Conservation (phyloP, 441 rosid genomes). For the Brassica balearica region DNA sequence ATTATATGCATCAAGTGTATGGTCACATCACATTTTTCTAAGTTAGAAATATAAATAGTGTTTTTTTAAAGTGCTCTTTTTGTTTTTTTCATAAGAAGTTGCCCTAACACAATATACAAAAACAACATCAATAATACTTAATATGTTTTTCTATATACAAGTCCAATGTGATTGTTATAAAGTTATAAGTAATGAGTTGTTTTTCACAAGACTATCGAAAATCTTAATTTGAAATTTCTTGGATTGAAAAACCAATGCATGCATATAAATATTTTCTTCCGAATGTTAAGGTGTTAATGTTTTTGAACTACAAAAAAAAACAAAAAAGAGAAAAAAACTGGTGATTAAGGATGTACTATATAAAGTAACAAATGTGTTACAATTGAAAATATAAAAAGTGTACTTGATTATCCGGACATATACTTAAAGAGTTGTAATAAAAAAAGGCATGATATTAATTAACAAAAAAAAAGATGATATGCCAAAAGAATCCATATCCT, state of each 20-base stretch:
- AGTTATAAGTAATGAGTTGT: background rate
- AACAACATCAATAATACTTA: background rate
- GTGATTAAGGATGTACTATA: too few species aligned
- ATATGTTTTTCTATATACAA: background rate
- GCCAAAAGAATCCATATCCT: conserved; percentile 41
- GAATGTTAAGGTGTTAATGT: background rate
- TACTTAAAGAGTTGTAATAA: conserved; percentile 4
- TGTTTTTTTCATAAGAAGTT: background rate
- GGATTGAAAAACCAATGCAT: background rate
- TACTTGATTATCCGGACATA: conserved; percentile 28
- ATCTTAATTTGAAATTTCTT: background rate
- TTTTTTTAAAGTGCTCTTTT: background rate
- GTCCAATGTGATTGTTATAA: background rate
- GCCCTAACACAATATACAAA: conserved; percentile 20
- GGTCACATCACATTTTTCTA: conserved; percentile 12
- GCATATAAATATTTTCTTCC: background rate
- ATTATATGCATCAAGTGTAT: background rate
- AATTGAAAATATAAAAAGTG: conserved; percentile 8
- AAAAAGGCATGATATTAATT: background rate
- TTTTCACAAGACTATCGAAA: background rate
- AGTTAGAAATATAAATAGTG: too few species aligned
- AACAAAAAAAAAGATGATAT: conserved; percentile 22
- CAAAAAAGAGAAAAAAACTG: too few species aligned
- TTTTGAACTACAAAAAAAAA: too few species aligned
- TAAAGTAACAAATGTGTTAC: too few species aligned